phyloP scores from a whole-genome alignment of 2,329 filamentous ascomycete genomes.

The Sphaerulina vaccinii region DNA sequence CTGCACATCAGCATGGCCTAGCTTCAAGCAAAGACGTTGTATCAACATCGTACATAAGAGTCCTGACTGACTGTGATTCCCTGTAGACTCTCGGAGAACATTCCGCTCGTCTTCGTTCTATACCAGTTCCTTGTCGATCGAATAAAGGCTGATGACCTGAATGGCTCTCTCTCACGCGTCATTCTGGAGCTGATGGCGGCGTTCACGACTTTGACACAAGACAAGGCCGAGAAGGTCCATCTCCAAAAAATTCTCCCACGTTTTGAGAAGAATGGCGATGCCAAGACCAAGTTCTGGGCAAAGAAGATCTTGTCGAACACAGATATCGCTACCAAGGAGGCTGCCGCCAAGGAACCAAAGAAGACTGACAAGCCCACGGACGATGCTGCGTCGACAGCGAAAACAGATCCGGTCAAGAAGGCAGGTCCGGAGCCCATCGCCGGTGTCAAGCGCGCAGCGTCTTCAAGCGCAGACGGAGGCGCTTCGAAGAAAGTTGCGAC shows the following conservation, averaged over 20 bases:
- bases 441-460: slow-evolving; percentile 38
- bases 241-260: slow-evolving; percentile 64
- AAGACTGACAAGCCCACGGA: slow-evolving; percentile 31
- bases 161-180: slow-evolving; percentile 42
- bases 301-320: slow-evolving; percentile 53
- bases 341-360: slow-evolving; percentile 42
- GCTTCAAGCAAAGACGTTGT: not conserved
- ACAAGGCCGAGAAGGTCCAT: slow-evolving; percentile 61
- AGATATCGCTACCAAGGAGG: slow-evolving; percentile 26
- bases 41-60: not conserved
- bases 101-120: slow-evolving; percentile 45
- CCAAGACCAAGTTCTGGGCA: slow-evolving; percentile 62
- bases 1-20: not conserved
- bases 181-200: slow-evolving; percentile 59
- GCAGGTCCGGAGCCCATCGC: slow-evolving; percentile 30
- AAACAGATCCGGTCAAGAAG: slow-evolving; percentile 37
- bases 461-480: slow-evolving; percentile 22
- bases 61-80: slow-evolving; percentile 15
- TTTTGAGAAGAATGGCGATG: slow-evolving; percentile 64
- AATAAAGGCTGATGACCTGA: slow-evolving; percentile 46
- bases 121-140: slow-evolving; percentile 52
- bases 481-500: slow-evolving; percentile 39
- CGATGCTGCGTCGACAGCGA: slow-evolving; percentile 12
- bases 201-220: slow-evolving; percentile 62
- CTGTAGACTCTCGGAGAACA: slow-evolving; percentile 32